These are phyloP conservation scores for Nitzschia sp. DNA, from an alignment of 108 stramenopile genomes.

Conservation along the genomic window DNA sequence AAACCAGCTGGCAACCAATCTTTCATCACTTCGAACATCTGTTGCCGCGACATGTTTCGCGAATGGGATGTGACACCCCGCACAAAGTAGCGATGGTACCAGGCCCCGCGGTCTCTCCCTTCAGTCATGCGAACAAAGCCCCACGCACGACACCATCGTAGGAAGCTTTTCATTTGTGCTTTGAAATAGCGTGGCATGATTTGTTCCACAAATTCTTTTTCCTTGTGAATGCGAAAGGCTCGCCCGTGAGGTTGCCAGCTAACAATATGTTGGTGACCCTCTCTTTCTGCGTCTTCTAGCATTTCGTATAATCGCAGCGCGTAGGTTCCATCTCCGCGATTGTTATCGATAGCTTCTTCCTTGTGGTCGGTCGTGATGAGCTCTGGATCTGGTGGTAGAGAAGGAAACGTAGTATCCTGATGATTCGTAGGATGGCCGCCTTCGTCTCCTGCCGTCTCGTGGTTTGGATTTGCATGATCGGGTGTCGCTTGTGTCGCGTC, in stretches of 20 bases:
- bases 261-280: conserved; percentile 53
- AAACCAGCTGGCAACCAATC: conserved; percentile 25
- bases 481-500: background rate
- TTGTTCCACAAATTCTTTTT: conserved; percentile 54
- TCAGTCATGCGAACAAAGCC: conserved; percentile 64
- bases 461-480: background rate
- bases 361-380: background rate
- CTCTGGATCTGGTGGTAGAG: background rate
- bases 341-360: background rate
- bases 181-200: conserved; percentile 45
- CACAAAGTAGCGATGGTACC: conserved; percentile 49
- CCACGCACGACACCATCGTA: conserved; percentile 66
- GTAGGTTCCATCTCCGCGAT: conserved; percentile 33
- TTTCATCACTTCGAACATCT: conserved; percentile 37
- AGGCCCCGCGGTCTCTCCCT: conserved; percentile 34
- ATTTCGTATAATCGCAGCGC: conserved; percentile 54
- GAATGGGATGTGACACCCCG: conserved; percentile 27
- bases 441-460: background rate
- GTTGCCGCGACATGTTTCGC: conserved; percentile 10
- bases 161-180: conserved; percentile 28
- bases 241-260: conserved; percentile 74
- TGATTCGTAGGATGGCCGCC: background rate
- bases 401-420: background rate
- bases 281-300: conserved; percentile 58
- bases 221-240: conserved; percentile 71